Evolutionary conservation across 306 rosid species (phyloP).

Genomic region (Begonia fuchsioides): DNA sequence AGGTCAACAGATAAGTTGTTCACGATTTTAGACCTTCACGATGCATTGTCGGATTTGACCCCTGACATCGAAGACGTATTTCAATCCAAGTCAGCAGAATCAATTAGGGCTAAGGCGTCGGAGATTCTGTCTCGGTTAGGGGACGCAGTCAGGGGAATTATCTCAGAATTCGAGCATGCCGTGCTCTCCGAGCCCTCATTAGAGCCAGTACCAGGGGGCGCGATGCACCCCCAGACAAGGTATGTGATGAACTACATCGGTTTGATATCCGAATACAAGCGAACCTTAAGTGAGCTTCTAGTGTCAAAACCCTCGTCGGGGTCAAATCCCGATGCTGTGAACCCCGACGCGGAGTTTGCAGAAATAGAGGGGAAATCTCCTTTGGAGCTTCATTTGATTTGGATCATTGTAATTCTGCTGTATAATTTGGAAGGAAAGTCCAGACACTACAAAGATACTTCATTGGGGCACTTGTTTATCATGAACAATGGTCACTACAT

Average conservation of each 20-base stretch:
- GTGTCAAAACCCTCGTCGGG: conserved; percentile 8
- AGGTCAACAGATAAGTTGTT: conserved; percentile 78
- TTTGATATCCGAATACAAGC: conserved; percentile 15
- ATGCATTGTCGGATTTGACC: conserved; percentile 60
- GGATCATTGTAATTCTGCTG: conserved; percentile 75
- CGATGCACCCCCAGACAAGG: conserved; percentile 78
- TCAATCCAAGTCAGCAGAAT: too few relatives aligned
- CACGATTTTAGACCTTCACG: conserved; percentile 71
- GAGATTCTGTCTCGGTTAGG: too few relatives aligned
- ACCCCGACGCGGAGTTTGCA: conserved; percentile 9
- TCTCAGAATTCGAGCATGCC: conserved; percentile 60
- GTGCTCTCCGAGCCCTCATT: conserved; percentile 64
- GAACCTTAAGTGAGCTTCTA: neutral
- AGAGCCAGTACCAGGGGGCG: conserved; percentile 81
- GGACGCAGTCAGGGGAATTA: too few relatives aligned
- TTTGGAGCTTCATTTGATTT: conserved; percentile 70
- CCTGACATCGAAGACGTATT: conserved; percentile 65
- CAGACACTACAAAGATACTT: conserved; percentile 66
- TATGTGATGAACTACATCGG: conserved; percentile 89
- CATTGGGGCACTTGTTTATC: conserved; percentile 51
- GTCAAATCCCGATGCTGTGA: too few relatives aligned
- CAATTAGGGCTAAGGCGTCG: too few relatives aligned
- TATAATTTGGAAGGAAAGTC: conserved; percentile 75
- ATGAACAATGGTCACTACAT: conserved; percentile 92
- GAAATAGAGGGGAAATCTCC: conserved; percentile 56